Percentiles rank a stretch among this genome's conserved stretches.
Conservation (phyloP, 78 protist genomes). For the Creolimax fragrantissima region DNA sequence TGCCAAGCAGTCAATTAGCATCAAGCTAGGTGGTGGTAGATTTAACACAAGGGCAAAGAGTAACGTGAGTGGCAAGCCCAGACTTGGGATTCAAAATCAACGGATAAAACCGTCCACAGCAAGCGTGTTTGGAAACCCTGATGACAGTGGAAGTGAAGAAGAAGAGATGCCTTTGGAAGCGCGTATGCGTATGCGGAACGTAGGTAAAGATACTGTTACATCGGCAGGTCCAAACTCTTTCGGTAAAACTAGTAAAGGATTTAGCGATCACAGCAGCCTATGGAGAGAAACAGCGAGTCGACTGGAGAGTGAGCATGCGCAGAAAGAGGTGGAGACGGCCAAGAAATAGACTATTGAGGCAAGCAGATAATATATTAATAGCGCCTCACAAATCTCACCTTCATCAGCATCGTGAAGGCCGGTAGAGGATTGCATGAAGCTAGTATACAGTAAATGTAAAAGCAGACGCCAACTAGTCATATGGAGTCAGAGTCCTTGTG, state of each 20-base stretch:
- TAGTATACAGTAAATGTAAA: no score
- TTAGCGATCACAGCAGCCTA: background rate
- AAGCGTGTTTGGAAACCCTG: background rate
- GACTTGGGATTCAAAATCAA: no score
- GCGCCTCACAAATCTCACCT: no score
- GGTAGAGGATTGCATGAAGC: no score
- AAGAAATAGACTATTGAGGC: no score
- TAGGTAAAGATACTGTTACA: slow-evolving; percentile 12
- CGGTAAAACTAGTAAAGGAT: background rate
- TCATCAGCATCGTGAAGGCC: no score
- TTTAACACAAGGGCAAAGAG: background rate
- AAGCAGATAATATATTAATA: no score
- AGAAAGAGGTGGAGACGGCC: no score
- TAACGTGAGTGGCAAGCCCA: background rate
- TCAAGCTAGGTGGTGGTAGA: background rate
- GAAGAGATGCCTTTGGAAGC: slow-evolving; percentile 19
- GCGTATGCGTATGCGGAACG: slow-evolving; percentile 10
- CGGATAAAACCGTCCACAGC: no score
- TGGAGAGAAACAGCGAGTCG: background rate
- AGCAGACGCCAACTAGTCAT: no score
- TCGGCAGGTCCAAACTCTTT: slow-evolving; percentile 14
- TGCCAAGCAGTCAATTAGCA: background rate
- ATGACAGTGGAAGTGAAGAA: background rate
- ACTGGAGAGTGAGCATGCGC: background rate
- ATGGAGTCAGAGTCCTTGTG: no score